Conservation (phyloP, 805 yeast genomes). For the Wickerhamiella sergipiensis region DNA sequence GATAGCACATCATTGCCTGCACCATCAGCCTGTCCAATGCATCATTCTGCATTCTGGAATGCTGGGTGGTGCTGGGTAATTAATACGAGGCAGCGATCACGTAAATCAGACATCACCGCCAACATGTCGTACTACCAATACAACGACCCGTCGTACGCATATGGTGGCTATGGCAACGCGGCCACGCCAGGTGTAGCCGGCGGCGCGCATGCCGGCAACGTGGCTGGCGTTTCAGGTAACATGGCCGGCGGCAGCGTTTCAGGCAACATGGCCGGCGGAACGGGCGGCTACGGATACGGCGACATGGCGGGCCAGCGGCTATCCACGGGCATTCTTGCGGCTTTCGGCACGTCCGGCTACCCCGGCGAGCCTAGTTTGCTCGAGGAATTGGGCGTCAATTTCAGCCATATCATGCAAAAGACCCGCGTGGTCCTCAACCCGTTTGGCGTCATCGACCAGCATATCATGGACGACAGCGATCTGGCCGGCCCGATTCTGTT, state of each 20-base stretch:
- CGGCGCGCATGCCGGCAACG: neutral
- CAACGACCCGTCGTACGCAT: neutral
- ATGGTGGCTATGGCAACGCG: neutral
- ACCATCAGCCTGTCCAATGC: neutral
- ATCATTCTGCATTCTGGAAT: neutral
- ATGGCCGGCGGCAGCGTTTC: slow-evolving; percentile 2
- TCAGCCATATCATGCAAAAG: slow-evolving; percentile 66
- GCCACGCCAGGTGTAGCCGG: slow-evolving; percentile 1
- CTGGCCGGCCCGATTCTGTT: slow-evolving; percentile 90
- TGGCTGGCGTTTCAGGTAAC: neutral
- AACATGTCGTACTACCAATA: slow-evolving; percentile 11
- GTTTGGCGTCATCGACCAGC: slow-evolving; percentile 48
- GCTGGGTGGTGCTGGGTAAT: too few species aligned
- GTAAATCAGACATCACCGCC: too few species aligned
- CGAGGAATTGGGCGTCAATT: slow-evolving; percentile 89
- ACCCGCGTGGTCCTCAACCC: slow-evolving; percentile 82
- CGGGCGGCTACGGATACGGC: slow-evolving; percentile 5
- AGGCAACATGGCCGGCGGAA: neutral
- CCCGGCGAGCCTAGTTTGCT: slow-evolving; percentile 88
- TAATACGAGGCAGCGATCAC: too few species aligned
- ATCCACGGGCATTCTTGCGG: slow-evolving; percentile 72
- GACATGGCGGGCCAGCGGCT: slow-evolving; percentile 26
- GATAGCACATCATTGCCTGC: neutral
- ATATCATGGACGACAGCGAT: slow-evolving; percentile 77
- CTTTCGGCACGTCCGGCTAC: slow-evolving; percentile 85